Percentiles rank a stretch among this genome's conserved stretches.
Conservation (phyloP, 1,139 yeast genomes). For the Entelexis sorbosivorans region DNA sequence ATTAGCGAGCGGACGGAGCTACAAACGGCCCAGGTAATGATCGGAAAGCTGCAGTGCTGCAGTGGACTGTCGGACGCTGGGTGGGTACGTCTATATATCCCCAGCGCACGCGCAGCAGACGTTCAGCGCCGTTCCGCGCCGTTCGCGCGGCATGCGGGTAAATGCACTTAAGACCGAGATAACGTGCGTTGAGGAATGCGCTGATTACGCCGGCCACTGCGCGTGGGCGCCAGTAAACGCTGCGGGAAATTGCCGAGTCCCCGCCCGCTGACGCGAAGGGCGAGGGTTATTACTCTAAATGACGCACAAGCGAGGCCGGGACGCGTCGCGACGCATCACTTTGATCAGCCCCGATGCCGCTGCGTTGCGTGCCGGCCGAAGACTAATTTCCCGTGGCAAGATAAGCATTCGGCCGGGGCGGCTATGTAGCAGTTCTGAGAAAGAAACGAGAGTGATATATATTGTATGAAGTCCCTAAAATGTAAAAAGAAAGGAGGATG, state of each 20-base stretch:
- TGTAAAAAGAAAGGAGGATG: no score
- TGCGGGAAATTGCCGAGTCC: not conserved
- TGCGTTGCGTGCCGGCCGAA: not conserved
- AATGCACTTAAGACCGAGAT: not conserved
- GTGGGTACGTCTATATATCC: no score
- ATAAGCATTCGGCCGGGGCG: no score
- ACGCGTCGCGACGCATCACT: not conserved
- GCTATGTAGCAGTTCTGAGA: no score
- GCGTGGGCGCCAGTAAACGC: not conserved
- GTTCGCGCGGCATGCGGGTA: not conserved
- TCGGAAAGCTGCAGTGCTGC: no score
- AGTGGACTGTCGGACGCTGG: no score
- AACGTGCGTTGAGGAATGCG: not conserved
- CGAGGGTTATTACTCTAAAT: not conserved
- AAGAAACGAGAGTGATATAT: not conserved
- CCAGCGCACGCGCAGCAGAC: not conserved
- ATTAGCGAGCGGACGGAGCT: no score
- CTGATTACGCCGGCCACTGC: not conserved
- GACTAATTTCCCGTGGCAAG: not conserved
- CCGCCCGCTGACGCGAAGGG: not conserved
- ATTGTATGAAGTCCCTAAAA: not conserved
- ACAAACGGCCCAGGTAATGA: no score
- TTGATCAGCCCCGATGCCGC: not conserved
- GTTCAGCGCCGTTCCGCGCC: not conserved
- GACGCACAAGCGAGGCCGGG: not conserved